Evolutionary conservation across 352 stramenopile genomes (phyloP), one percentile per base, ranked within the genome.

Genomic region (Phytophthora kernoviae): DNA sequence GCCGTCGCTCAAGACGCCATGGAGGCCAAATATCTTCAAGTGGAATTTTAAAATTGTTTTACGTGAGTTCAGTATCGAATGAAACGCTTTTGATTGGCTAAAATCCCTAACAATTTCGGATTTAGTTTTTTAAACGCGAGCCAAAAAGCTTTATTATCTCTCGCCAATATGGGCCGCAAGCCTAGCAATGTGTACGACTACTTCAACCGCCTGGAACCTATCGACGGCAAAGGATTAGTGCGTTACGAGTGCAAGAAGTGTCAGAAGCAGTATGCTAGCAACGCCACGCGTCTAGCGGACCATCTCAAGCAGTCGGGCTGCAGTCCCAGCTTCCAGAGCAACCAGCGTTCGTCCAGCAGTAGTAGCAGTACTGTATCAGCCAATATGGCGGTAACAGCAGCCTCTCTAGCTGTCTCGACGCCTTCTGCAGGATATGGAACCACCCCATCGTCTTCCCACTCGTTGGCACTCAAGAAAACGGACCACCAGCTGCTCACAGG

Each of bases 171-270:
- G 84, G 85, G 85, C 50, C 82, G 85, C 63, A 91, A 90, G 51
- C 81, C 81, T 22, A 92, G 82, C 68, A 94, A 94, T 71, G 85
- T 94, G 56, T 92, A 94, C 61, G 85, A 94, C 69, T 91, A 87
- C 68, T 94, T 92, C 62, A 74, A 76, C 54, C 82, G 85, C 51
- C 58, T 94, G 11, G 85, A 94, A 56, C 75, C 85, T 53, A 18
- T 73, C 2, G 79, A 87, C 51, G 72, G 72, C 52, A 92, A 91
- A 56, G 78, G 79, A 2, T 69, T 91, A 65, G 81, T 90, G 66
- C 85, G 85, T 59, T 94, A 91, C 67, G 81, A 91, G 70, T 94
- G 85, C 81, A 91, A 92, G 66, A 92, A 92, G 68, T 94, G 85
- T 62, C 70, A 89, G 62, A 94, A 94, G 65, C 82, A 94, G 71